These are phyloP conservation scores for Daldinia decipiens DNA, from an alignment of 495 filamentous ascomycete genomes.

Conservation along the genomic window DNA sequence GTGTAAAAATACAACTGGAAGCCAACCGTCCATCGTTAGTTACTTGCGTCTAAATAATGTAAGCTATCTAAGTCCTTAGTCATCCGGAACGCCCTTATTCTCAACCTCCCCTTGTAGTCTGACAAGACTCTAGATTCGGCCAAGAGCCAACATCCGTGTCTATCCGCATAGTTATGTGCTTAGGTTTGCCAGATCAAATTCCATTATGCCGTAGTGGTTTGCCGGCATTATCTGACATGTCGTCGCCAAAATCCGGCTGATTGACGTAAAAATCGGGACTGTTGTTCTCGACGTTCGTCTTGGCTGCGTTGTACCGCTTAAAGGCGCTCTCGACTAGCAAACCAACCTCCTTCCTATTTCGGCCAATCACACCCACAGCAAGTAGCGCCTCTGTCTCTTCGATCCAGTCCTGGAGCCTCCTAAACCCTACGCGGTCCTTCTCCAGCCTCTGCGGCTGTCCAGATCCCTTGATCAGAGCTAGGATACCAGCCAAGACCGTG, in stretches of 20 bases:
- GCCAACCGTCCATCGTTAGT: background rate
- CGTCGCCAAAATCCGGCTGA: conserved; percentile 31
- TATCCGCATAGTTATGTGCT: background rate
- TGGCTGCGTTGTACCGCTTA: conserved; percentile 58
- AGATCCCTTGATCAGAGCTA: conserved; percentile 59
- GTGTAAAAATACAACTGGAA: background rate
- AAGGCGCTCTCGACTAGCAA: conserved; percentile 57
- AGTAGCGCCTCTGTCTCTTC: conserved; percentile 51
- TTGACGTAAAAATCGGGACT: conserved; percentile 55
- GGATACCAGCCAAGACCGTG: conserved; percentile 60
- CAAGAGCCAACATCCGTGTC: background rate
- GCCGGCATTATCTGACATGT: conserved; percentile 19
- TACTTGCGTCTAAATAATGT: background rate
- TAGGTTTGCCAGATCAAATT: background rate
- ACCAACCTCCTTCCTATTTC: conserved; percentile 56
- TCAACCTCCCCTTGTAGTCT: background rate
- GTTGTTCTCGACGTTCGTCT: conserved; percentile 56
- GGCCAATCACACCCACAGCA: conserved; percentile 54
- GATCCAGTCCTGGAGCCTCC: conserved; percentile 55
- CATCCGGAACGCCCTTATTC: conserved; percentile 2
- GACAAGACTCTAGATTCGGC: background rate
- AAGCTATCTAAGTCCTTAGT: background rate
- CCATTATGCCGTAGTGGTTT: conserved; percentile 21
- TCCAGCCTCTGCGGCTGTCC: conserved; percentile 55
- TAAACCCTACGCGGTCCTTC: conserved; percentile 55